phyloP scores from a whole-genome alignment of 176 grass and related monocot species.

The Hordeum marinum region DNA sequence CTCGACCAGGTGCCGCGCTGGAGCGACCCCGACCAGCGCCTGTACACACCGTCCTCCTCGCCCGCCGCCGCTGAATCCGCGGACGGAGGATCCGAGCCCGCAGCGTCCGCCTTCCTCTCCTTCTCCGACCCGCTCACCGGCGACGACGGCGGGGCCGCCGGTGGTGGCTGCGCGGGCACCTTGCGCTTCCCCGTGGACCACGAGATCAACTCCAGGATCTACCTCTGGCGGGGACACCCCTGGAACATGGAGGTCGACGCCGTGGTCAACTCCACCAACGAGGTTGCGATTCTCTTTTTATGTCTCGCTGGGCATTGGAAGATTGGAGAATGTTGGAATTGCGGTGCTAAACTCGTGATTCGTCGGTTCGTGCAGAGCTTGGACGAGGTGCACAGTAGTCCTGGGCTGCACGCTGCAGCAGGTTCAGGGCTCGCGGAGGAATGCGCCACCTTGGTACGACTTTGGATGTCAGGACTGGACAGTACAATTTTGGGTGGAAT shows the following conservation, averaged over 20 bases:
- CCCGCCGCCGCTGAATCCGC: neutral
- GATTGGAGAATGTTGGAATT: neutral
- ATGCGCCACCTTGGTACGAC: slow-evolving; percentile 84
- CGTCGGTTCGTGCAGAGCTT: slow-evolving; percentile 56
- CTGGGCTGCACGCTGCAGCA: slow-evolving; percentile 73
- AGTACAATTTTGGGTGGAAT: slow-evolving; percentile 4
- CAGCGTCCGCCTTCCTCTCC: slow-evolving; percentile 30
- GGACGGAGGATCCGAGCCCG: slow-evolving; percentile 23
- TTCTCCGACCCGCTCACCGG: slow-evolving; percentile 64
- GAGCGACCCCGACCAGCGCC: slow-evolving; percentile 83
- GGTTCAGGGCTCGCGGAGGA: slow-evolving; percentile 77
- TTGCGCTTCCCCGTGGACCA: slow-evolving; percentile 81
- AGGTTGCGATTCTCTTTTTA: slow-evolving; percentile 38
- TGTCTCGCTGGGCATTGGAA: neutral
- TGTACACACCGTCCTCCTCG: slow-evolving; percentile 12
- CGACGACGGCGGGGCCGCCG: slow-evolving; percentile 29
- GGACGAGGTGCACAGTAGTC: slow-evolving; percentile 91
- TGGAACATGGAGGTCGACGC: slow-evolving; percentile 96
- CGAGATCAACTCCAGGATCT: slow-evolving; percentile 90
- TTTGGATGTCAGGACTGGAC: neutral
- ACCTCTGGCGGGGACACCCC: slow-evolving; percentile 80
- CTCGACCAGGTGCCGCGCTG: slow-evolving; percentile 84
- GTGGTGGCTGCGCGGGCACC: neutral
- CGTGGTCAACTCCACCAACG: slow-evolving; percentile 96
- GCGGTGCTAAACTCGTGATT: slow-evolving; percentile 4